Percentiles rank a stretch among this genome's conserved stretches.
Conservation (phyloP, 1,284 basidiomycete species). For the Coniferiporia weirii region DNA sequence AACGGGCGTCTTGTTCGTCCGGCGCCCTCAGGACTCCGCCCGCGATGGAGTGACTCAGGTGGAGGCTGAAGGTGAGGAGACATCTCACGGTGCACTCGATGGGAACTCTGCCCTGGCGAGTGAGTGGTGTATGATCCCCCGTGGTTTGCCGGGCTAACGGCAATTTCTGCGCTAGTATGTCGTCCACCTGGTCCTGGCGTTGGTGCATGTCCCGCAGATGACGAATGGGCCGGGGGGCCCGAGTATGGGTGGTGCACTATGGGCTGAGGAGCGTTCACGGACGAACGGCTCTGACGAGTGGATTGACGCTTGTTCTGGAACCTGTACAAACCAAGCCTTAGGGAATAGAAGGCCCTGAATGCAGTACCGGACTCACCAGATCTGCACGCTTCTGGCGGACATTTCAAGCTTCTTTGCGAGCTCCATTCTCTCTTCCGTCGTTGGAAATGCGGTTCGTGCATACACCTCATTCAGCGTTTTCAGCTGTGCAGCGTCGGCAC, state of each 20-base stretch:
- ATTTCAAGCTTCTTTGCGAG: slow-evolving; percentile 73
- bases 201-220: slow-evolving; percentile 1
- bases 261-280: slow-evolving; percentile 38
- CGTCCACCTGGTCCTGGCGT: slow-evolving; percentile 6
- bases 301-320: slow-evolving; percentile 83
- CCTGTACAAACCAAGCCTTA: slow-evolving; percentile 35
- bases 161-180: slow-evolving; percentile 13
- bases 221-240: slow-evolving; percentile 32
- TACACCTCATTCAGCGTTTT: slow-evolving; percentile 77
- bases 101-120: slow-evolving; percentile 7
- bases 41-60: slow-evolving; percentile 14
- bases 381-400: slow-evolving; percentile 79
- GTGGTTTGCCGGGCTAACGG: slow-evolving; percentile 13
- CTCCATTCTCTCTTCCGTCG: slow-evolving; percentile 74
- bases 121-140: slow-evolving; percentile 14
- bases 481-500: slow-evolving; percentile 72
- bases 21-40: slow-evolving; percentile 14
- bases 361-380: slow-evolving; percentile 51
- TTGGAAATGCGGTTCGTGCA: slow-evolving; percentile 74
- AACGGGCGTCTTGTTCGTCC: slow-evolving; percentile 9
- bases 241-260: slow-evolving; percentile 48
- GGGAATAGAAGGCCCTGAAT: slow-evolving; percentile 13
- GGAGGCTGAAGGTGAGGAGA: slow-evolving; percentile 7
- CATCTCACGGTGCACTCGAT: slow-evolving; percentile 10
- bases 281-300: slow-evolving; percentile 68